Evolutionary conservation across 2,329 filamentous ascomycete species (phyloP).

Genomic region (Talaromyces sp.): DNA sequence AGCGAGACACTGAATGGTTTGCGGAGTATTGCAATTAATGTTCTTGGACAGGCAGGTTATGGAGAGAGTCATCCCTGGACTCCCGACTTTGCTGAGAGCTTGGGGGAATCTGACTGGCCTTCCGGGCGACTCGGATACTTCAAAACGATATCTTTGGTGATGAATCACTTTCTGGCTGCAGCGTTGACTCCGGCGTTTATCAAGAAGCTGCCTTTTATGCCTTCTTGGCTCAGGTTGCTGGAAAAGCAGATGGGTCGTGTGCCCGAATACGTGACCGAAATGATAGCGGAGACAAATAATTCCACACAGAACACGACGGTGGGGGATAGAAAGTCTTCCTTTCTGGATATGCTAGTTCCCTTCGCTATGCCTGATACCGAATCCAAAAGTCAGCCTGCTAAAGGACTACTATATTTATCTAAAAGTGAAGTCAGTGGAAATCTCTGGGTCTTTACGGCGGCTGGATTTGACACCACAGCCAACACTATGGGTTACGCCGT

Average conservation of each 20-base stretch:
- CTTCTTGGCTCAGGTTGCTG: conserved; percentile 26
- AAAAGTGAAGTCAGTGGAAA: conserved; percentile 49
- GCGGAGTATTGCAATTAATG: conserved; percentile 42
- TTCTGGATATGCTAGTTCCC: conserved; percentile 3
- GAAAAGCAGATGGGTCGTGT: conserved; percentile 31
- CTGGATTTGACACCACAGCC: conserved; percentile 55
- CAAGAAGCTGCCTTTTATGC: conserved; percentile 30
- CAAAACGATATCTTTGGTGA: conserved; percentile 34
- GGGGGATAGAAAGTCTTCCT: conserved; percentile 21
- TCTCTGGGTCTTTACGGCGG: conserved; percentile 51
- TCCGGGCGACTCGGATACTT: conserved; percentile 32
- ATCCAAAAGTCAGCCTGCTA: background rate
- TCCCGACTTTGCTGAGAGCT: conserved; percentile 21
- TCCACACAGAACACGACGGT: conserved; percentile 6
- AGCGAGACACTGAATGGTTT: conserved; percentile 32
- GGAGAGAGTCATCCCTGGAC: conserved; percentile 35
- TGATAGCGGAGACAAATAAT: conserved; percentile 29
- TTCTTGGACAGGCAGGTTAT: conserved; percentile 40
- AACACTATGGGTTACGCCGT: conserved; percentile 55
- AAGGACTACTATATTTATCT: conserved; percentile 29
- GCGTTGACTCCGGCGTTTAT: conserved; percentile 32
- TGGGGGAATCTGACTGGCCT: conserved; percentile 6
- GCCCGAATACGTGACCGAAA: conserved; percentile 29
- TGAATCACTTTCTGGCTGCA: conserved; percentile 31
- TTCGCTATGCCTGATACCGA: background rate